A percentile compares a stretch with the other conserved stretches of the same genome.
These are phyloP conservation scores for Lepidium africanum DNA, from an alignment of 345 rosid genomes.

Conservation along the genomic window DNA sequence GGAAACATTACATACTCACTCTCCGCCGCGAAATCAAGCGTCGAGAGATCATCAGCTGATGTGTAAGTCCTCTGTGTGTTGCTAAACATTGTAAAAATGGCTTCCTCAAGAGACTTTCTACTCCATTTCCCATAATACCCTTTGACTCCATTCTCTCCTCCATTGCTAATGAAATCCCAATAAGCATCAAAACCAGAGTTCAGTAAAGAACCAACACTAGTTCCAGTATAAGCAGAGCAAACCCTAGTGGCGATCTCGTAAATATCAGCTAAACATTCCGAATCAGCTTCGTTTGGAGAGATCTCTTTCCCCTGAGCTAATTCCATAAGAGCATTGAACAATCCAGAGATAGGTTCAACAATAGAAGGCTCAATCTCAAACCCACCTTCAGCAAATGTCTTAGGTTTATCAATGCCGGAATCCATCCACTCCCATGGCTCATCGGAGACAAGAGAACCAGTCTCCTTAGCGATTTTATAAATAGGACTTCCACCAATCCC, in stretches of 20 bases:
- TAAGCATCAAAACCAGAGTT: conserved; percentile 50
- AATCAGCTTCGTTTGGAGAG: conserved; percentile 13
- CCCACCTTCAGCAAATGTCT: conserved; percentile 73
- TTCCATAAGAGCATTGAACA: conserved; percentile 75
- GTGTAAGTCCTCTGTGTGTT: conserved; percentile 82
- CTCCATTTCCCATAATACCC: conserved; percentile 46
- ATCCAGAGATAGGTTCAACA: conserved; percentile 46
- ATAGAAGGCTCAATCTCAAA: conserved; percentile 40
- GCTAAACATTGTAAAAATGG: conserved; percentile 65
- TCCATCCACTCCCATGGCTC: conserved; percentile 99
- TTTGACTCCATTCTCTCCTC: conserved; percentile 21
- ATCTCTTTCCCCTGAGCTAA: conserved; percentile 57
- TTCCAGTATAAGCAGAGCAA: conserved; percentile 10
- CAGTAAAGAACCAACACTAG: conserved; percentile 61
- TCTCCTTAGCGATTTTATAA: conserved; percentile 59
- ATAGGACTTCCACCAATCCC: conserved; percentile 94
- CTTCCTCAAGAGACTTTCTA: conserved; percentile 52
- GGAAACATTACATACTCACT: conserved; percentile 89
- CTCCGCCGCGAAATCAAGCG: conserved; percentile 73
- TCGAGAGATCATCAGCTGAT: conserved; percentile 71
- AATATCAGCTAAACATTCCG: conserved; percentile 3
- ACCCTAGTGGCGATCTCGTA: conserved; percentile 38
- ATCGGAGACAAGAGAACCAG: conserved; percentile 55
- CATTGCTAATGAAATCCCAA: conserved; percentile 35
- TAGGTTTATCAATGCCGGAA: conserved; percentile 44